Conservation (phyloP, 78 protist genomes). For the Pigoraptor vietnamica region DNA sequence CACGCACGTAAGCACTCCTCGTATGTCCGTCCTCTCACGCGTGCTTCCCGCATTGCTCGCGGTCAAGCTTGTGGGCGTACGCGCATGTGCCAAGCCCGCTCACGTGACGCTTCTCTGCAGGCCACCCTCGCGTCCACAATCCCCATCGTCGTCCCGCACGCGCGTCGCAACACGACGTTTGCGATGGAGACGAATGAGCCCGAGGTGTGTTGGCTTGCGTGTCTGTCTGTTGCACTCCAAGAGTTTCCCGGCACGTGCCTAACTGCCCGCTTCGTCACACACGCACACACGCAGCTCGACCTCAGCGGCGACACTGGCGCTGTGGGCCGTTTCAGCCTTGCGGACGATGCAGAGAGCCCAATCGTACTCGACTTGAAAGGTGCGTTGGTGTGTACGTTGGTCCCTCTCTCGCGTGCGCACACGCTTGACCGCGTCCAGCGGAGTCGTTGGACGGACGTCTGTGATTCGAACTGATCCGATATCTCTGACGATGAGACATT, state of each 20-base stretch:
- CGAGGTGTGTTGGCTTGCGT: background rate
- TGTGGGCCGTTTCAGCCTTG: background rate
- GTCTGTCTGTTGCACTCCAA: background rate
- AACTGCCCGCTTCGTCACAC: background rate
- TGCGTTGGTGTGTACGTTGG: background rate
- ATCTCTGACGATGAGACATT: too few species aligned
- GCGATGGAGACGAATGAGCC: background rate
- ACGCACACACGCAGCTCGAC: background rate
- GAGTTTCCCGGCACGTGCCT: background rate
- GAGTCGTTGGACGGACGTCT: background rate
- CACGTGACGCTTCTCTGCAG: background rate
- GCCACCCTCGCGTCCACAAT: background rate
- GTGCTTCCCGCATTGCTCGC: background rate
- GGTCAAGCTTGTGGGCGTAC: background rate
- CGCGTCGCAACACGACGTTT: background rate
- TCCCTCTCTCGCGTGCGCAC: too few species aligned
- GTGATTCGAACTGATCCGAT: background rate
- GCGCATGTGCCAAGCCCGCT: background rate
- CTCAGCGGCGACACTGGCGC: background rate
- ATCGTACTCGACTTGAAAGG: background rate
- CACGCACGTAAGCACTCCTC: background rate
- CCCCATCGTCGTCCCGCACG: background rate
- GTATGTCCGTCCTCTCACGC: background rate
- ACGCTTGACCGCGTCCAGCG: background rate
- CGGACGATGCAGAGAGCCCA: background rate